Evolutionary conservation across 176 grass and related monocot genomes (phyloP).

Genomic region (Rhynchospora tenuis): DNA sequence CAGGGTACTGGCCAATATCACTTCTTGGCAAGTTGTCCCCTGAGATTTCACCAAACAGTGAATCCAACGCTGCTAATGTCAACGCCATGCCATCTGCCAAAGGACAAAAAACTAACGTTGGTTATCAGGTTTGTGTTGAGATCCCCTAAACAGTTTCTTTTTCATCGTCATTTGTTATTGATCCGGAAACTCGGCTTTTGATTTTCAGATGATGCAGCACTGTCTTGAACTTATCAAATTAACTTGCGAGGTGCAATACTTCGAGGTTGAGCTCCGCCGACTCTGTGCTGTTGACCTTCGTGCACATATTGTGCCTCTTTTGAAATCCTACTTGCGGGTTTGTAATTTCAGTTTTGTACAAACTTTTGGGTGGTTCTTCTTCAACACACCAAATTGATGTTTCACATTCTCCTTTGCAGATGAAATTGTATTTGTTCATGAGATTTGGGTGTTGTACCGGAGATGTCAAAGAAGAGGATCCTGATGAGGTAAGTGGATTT

Average conservation of each 20-base stretch:
- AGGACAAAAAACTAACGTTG: not conserved
- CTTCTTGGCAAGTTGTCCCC: not conserved
- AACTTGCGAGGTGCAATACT: not conserved
- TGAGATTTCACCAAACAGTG: not conserved
- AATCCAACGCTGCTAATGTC: not conserved
- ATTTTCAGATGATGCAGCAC: not conserved
- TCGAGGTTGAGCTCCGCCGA: not conserved
- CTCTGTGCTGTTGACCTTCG: not conserved
- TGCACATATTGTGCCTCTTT: too few species aligned
- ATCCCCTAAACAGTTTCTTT: not conserved
- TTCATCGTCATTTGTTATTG: not conserved
- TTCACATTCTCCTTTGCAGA: not conserved
- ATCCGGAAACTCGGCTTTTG: not conserved
- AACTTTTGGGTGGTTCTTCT: not conserved
- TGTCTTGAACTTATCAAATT: not conserved
- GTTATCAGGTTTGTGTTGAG: not conserved
- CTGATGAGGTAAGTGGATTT: not conserved
- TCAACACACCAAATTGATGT: not conserved
- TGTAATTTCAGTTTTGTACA: too few species aligned
- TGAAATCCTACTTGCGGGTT: too few species aligned
- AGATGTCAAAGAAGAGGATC: not conserved
- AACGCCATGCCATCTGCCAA: not conserved
- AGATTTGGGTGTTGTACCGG: not conserved
- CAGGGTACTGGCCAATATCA: not conserved
- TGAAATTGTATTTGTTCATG: not conserved